A percentile compares a stretch with the other conserved stretches of the same genome.
Evolutionary conservation across 768 basidiomycete species (phyloP).

Genomic region (Podaxis rugospora): DNA sequence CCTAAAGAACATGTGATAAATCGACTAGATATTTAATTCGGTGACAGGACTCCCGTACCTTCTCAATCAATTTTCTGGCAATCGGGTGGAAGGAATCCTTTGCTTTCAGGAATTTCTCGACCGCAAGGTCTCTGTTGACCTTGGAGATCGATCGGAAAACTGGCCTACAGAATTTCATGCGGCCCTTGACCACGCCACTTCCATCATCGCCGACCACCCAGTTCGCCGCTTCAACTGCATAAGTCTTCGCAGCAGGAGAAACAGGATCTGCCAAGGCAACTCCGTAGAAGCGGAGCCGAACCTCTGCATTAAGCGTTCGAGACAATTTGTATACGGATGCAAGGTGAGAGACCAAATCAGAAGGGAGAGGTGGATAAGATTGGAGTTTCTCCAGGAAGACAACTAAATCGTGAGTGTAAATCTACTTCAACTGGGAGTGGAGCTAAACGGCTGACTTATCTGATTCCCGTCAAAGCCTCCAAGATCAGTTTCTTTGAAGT

Average conservation of each 20-base stretch:
- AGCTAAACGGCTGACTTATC: conserved; percentile 44
- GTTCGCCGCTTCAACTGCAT: conserved; percentile 48
- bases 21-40: neutral
- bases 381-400: conserved; percentile 83
- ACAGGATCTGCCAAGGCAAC: conserved; percentile 53
- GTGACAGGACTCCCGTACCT: conserved; percentile 36
- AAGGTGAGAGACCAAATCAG: conserved; percentile 53
- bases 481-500: conserved; percentile 60
- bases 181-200: conserved; percentile 61
- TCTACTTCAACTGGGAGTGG: neutral
- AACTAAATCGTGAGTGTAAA: conserved; percentile 34
- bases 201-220: conserved; percentile 71
- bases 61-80: conserved; percentile 69
- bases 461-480: conserved; percentile 68
- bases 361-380: conserved; percentile 56
- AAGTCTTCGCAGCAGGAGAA: conserved; percentile 43
- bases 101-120: conserved; percentile 39
- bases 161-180: conserved; percentile 85
- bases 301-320: conserved; percentile 67
- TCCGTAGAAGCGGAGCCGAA: conserved; percentile 75
- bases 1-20: conserved; percentile 31
- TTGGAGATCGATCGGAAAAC: conserved; percentile 50
- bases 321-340: conserved; percentile 46
- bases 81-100: conserved; percentile 71
- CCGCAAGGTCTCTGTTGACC: conserved; percentile 51